These are phyloP conservation scores for Saccharomycopsis sp. DNA, from an alignment of 805 yeast genomes.

Conservation along the genomic window DNA sequence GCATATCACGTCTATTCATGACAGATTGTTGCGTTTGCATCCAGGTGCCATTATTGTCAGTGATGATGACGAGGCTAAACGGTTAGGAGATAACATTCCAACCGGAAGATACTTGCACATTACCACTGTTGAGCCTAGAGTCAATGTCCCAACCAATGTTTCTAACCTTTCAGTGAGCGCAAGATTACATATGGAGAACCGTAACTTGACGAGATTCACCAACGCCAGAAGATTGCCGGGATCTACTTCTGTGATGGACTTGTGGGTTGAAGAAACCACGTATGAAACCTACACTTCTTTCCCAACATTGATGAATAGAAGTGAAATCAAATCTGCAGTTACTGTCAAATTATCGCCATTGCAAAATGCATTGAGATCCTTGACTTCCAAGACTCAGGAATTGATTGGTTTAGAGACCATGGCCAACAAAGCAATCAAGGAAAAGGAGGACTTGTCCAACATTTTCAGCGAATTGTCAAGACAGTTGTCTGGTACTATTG, in stretches of 20 bases:
- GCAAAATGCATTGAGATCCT: constrained; percentile 68
- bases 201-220: constrained; percentile 63
- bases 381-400: constrained; percentile 65
- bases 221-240: constrained; percentile 69
- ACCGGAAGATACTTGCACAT: constrained; percentile 73
- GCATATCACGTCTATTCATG: constrained; percentile 76
- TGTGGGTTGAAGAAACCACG: constrained; percentile 86
- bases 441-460: constrained; percentile 41
- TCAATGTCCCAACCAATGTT: constrained; percentile 39
- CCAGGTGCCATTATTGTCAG: constrained; percentile 75
- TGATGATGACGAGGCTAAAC: constrained; percentile 48
- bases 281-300: constrained; percentile 69
- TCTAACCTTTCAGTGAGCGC: constrained; percentile 45
- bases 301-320: constrained; percentile 84
- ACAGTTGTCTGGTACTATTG: constrained; percentile 77
- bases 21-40: constrained; percentile 62
- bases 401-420: constrained; percentile 60
- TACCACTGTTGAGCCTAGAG: constrained; percentile 63
- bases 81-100: constrained; percentile 42
- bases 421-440: constrained; percentile 46
- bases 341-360: constrained; percentile 68
- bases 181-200: constrained; percentile 67
- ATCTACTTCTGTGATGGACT: constrained; percentile 58
- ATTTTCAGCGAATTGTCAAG: constrained; percentile 61
- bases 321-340: constrained; percentile 51